phyloP scores from a whole-genome alignment of 1,139 yeast species.

The Suhomyces maxii region DNA sequence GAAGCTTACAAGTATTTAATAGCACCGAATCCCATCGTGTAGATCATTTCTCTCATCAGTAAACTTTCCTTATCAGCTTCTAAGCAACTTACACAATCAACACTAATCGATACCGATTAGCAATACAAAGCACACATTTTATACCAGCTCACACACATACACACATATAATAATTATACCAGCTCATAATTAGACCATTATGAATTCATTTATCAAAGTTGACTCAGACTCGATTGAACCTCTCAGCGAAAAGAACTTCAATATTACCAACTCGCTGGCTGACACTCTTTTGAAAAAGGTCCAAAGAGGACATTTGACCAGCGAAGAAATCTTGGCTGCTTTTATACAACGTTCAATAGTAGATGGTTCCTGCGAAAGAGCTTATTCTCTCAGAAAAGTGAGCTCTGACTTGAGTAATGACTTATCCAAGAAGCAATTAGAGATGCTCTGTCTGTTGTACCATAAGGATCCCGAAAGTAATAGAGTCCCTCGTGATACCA shows the following conservation, averaged over 20 bases:
- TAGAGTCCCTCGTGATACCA: background rate
- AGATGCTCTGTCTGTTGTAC: slow-evolving; percentile 5
- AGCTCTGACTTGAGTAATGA: background rate
- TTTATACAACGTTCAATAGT: slow-evolving; percentile 51
- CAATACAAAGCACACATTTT: too few relatives aligned
- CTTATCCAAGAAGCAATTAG: slow-evolving; percentile 2
- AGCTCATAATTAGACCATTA: background rate
- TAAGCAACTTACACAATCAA: too few relatives aligned
- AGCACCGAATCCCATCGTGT: too few relatives aligned
- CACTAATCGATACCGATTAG: too few relatives aligned
- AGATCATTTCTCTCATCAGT: too few relatives aligned
- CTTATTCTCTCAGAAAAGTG: slow-evolving; percentile 2
- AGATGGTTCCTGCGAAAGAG: slow-evolving; percentile 1
- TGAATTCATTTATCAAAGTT: background rate
- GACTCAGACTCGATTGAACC: background rate
- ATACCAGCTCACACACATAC: too few relatives aligned
- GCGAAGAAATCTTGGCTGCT: slow-evolving; percentile 51
- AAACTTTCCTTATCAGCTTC: too few relatives aligned
- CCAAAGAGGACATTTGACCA: slow-evolving; percentile 29
- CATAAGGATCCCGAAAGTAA: background rate
- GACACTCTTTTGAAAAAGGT: slow-evolving; percentile 13
- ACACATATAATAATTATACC: too few relatives aligned
- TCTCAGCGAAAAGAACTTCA: slow-evolving; percentile 18
- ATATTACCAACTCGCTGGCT: slow-evolving; percentile 19
- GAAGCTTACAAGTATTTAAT: too few relatives aligned